Evolutionary conservation across 108 stramenopile species (phyloP).

Genomic region (Parietichytrium sp.): DNA sequence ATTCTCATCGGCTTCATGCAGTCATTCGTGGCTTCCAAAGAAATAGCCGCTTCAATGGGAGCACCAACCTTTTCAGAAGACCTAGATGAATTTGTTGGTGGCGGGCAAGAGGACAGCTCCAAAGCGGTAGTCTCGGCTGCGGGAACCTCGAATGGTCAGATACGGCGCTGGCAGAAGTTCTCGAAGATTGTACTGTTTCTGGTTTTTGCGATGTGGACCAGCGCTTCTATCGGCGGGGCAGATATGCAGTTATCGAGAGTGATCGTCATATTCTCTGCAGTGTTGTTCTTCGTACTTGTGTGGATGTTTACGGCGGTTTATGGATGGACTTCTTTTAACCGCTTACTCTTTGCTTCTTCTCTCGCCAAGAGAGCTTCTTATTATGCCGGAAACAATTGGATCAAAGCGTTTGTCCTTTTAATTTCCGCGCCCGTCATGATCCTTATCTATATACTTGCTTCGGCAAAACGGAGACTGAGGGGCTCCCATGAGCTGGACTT

Average conservation of each 20-base stretch:
- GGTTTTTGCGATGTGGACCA: constrained; percentile 5
- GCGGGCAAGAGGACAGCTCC: too few relatives aligned
- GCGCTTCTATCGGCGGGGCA: constrained; percentile 10
- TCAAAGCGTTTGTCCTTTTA: neutral
- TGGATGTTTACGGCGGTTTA: neutral
- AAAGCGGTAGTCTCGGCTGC: too few relatives aligned
- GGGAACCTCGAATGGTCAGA: too few relatives aligned
- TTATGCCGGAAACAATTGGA: neutral
- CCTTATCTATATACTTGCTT: neutral
- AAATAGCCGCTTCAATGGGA: too few relatives aligned
- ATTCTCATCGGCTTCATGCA: too few relatives aligned
- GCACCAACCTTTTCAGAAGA: too few relatives aligned
- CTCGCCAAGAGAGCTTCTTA: neutral
- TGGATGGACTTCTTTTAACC: neutral
- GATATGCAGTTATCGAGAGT: neutral
- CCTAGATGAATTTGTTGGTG: too few relatives aligned
- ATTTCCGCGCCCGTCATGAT: neutral
- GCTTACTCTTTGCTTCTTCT: neutral
- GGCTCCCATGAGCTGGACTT: too few relatives aligned
- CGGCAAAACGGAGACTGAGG: neutral
- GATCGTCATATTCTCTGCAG: neutral
- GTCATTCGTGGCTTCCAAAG: too few relatives aligned
- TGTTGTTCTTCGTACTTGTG: neutral
- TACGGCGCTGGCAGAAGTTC: too few relatives aligned
- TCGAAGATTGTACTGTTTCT: too few relatives aligned